phyloP scores from a whole-genome alignment of 1,284 basidiomycete species.

The Jaminaea rosea region DNA sequence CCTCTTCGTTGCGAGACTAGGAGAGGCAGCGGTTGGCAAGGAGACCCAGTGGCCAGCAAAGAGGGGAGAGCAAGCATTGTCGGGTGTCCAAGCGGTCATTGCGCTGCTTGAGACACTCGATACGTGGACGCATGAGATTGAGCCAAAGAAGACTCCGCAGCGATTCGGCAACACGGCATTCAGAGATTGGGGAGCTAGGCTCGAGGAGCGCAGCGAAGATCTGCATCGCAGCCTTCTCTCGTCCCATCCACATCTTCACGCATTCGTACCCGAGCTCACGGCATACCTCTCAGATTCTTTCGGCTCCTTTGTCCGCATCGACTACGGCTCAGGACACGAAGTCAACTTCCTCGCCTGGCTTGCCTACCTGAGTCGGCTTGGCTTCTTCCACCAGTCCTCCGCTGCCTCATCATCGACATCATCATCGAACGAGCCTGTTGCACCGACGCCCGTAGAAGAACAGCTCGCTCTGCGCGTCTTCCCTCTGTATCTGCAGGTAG shows the following conservation, averaged over 20 bases:
- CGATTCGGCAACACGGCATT: constrained; percentile 92
- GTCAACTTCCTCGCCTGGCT: constrained; percentile 41
- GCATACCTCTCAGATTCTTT: constrained; percentile 77
- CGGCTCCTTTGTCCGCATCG: constrained; percentile 80
- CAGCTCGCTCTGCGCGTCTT: constrained; percentile 55
- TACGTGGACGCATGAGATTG: constrained; percentile 72
- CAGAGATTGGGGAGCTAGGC: constrained; percentile 69
- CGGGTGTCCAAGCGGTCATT: constrained; percentile 52
- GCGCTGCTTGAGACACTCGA: constrained; percentile 63
- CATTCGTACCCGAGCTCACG: constrained; percentile 57
- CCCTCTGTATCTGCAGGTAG: constrained; percentile 67
- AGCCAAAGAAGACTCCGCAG: constrained; percentile 68
- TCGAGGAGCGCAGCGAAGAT: constrained; percentile 57
- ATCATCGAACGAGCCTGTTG: neutral
- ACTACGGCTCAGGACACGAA: constrained; percentile 96
- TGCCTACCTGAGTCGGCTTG: constrained; percentile 22
- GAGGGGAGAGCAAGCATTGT: neutral
- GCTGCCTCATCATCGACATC: neutral
- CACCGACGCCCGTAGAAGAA: constrained; percentile 10
- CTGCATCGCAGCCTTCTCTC: constrained; percentile 49
- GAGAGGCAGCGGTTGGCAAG: constrained; percentile 37
- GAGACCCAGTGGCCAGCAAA: constrained; percentile 12
- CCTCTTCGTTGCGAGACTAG: constrained; percentile 40
- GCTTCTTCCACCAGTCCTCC: constrained; percentile 12
- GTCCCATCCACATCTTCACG: constrained; percentile 45